phyloP scores from a whole-genome alignment of 176 grass and related monocot species.

The Thinopyrum elongatum region DNA sequence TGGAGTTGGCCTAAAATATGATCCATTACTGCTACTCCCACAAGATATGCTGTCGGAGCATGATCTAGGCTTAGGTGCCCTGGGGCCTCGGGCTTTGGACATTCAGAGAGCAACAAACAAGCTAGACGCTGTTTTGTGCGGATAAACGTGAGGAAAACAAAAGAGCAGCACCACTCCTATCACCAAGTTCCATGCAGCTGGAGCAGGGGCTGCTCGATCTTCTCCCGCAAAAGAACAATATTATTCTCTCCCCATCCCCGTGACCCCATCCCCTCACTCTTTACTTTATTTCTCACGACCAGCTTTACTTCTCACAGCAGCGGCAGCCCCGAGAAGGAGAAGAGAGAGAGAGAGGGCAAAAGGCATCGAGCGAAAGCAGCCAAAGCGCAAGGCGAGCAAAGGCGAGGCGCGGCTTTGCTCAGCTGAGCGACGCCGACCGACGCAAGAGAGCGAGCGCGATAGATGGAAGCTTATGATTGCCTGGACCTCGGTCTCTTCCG shows the following conservation, averaged over 20 bases:
- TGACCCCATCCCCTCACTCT: neutral
- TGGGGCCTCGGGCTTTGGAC: neutral
- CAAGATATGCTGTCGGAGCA: neutral
- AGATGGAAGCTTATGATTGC: constrained; percentile 24
- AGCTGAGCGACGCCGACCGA: neutral
- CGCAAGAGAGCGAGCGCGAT: neutral
- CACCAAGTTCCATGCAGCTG: neutral
- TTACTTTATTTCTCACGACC: neutral
- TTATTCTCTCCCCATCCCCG: neutral
- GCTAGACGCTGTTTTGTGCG: neutral
- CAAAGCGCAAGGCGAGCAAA: neutral
- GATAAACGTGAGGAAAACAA: neutral
- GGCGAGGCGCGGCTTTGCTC: neutral
- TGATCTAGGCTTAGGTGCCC: neutral
- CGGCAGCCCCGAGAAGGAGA: neutral
- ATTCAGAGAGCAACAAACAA: neutral
- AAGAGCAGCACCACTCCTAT: neutral
- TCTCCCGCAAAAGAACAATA: neutral
- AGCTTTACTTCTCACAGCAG: neutral
- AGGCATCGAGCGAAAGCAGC: neutral
- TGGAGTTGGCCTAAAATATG: no score
- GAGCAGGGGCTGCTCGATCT: neutral
- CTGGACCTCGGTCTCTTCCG: constrained; percentile 24
- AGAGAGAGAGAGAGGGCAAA: neutral
- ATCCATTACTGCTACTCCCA: no score